Conservation (phyloP, 1,139 yeast genomes). For the Geotrichum bryndzae region DNA sequence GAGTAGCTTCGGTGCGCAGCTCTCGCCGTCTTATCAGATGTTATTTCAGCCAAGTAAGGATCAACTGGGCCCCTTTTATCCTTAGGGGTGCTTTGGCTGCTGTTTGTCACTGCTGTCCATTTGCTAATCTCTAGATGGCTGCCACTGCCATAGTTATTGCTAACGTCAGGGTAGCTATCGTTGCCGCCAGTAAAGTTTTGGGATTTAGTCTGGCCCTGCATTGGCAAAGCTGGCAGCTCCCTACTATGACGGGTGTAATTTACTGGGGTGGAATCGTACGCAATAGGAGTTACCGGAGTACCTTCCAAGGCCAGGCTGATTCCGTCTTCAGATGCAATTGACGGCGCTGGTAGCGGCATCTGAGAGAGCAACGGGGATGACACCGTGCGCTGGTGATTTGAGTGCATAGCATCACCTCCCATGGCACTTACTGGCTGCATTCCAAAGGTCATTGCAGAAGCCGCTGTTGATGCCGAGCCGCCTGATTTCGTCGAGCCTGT, state of each 20-base stretch:
- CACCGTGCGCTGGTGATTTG: conserved; percentile 9
- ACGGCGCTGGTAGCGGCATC: conserved; percentile 15
- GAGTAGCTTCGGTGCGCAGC: not conserved
- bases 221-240: not conserved
- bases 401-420: not conserved
- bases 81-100: not conserved
- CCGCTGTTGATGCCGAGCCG: not conserved
- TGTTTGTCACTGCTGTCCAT: not conserved
- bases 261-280: not conserved
- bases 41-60: not conserved
- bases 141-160: not conserved
- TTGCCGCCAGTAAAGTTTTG: not conserved
- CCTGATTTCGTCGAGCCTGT: not conserved
- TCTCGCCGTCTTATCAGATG: not conserved
- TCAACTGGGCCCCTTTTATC: not conserved
- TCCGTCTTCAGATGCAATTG: not conserved
- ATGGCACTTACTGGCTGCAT: not conserved
- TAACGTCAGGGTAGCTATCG: not conserved
- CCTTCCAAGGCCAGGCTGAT: not conserved
- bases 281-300: not conserved
- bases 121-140: not conserved
- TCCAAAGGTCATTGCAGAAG: not conserved
- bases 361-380: conserved; percentile 16
- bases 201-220: not conserved
- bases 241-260: not conserved